Evolutionary conservation across 73 alveolate species (phyloP).

Genomic region (Tetrahymena malaccensis): DNA sequence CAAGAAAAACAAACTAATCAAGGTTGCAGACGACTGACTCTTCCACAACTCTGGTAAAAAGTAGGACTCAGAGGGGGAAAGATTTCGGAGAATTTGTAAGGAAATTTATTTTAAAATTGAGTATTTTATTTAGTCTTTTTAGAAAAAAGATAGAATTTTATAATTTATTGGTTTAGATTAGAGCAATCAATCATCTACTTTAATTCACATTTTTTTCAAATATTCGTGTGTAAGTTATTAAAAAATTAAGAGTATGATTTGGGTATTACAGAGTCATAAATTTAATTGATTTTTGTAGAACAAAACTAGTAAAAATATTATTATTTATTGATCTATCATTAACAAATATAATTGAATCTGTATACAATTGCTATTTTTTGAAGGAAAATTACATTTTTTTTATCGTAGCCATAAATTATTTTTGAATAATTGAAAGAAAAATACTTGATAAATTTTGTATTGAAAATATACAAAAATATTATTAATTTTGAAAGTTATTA

Average conservation of each 20-base stretch:
- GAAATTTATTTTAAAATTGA: background rate
- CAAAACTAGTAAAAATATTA: background rate
- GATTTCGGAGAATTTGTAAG: background rate
- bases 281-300: background rate
- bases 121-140: background rate
- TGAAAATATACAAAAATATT: no score
- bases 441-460: no score
- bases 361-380: background rate
- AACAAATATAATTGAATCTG: no score
- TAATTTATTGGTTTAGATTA: no score
- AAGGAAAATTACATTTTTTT: background rate
- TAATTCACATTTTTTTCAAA: background rate
- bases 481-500: no score
- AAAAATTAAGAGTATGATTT: background rate
- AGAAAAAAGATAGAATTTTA: background rate
- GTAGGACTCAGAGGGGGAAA: background rate
- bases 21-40: background rate
- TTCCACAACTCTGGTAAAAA: background rate
- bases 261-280: background rate
- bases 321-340: no score
- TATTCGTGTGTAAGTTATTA: background rate
- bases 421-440: no score
- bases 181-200: background rate
- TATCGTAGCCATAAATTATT: no score
- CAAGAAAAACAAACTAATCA: background rate